Conservation (phyloP, 2,329 filamentous ascomycete genomes). For the Rasamsonia emersonii region DNA sequence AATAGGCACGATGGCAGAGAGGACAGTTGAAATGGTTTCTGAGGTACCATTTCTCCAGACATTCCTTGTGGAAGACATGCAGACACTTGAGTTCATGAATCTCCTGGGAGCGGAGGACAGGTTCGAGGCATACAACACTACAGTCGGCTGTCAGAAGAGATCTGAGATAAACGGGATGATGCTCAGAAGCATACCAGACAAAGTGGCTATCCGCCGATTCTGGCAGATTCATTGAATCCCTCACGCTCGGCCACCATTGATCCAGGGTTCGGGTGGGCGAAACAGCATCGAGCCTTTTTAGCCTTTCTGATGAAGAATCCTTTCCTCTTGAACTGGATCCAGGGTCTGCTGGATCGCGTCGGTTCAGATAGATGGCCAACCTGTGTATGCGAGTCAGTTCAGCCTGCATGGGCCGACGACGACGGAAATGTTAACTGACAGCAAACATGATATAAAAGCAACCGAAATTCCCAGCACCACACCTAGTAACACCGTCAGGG, state of each 20-base stretch:
- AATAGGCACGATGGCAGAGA: constrained; percentile 29
- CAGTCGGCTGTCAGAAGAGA: constrained; percentile 1
- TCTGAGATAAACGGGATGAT: background rate
- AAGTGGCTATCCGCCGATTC: constrained; percentile 28
- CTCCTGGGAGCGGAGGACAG: constrained; percentile 25
- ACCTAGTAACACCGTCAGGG: constrained; percentile 7
- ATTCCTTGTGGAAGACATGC: constrained; percentile 33
- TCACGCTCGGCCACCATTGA: constrained; percentile 28
- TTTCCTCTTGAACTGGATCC: constrained; percentile 12
- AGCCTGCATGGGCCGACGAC: background rate
- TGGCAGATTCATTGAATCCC: constrained; percentile 22
- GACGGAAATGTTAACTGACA: constrained; percentile 5
- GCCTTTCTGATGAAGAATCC: constrained; percentile 20
- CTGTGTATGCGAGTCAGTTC: constrained; percentile 9
- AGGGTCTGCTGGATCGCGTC: constrained; percentile 15
- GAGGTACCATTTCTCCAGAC: constrained; percentile 32
- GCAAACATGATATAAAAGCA: constrained; percentile 7
- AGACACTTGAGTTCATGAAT: constrained; percentile 31
- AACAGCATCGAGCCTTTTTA: constrained; percentile 28
- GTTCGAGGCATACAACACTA: constrained; percentile 31
- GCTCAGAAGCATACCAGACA: constrained; percentile 21
- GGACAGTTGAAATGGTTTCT: constrained; percentile 32
- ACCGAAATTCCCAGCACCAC: constrained; percentile 8
- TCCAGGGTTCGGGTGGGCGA: constrained; percentile 28
- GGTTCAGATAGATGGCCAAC: constrained; percentile 26